Conservation (phyloP, 371 early-diverging fungal genomes). For the Lichtheimia hyalospora region DNA sequence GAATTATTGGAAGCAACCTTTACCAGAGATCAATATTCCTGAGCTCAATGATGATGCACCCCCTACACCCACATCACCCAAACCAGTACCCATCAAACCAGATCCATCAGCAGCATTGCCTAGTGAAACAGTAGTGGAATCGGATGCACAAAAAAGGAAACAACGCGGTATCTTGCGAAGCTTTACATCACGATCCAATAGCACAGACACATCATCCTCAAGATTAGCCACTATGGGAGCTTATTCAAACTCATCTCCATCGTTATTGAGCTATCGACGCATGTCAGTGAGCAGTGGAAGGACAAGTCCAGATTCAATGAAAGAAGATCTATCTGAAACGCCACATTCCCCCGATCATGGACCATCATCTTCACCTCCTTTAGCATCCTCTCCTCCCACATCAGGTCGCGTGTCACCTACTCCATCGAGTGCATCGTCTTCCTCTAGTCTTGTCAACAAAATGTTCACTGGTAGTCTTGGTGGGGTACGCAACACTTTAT, state of each 20-base stretch:
- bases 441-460: slow-evolving; percentile 26
- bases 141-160: slow-evolving; percentile 12
- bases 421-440: slow-evolving; percentile 8
- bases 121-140: slow-evolving; percentile 19
- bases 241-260: background rate
- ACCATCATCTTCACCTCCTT: slow-evolving; percentile 1
- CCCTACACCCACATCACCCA: slow-evolving; percentile 21
- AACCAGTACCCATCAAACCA: slow-evolving; percentile 41
- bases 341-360: slow-evolving; percentile 1
- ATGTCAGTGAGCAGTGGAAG: background rate
- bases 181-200: slow-evolving; percentile 32
- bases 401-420: slow-evolving; percentile 3
- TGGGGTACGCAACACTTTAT: slow-evolving; percentile 32
- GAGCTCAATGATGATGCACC: slow-evolving; percentile 19
- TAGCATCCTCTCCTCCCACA: no score
- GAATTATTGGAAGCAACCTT: slow-evolving; percentile 78
- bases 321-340: background rate
- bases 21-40: slow-evolving; percentile 61
- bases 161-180: slow-evolving; percentile 33
- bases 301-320: slow-evolving; percentile 4
- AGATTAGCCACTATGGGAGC: background rate
- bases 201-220: background rate
- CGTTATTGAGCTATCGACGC: background rate
- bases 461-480: slow-evolving; percentile 22
- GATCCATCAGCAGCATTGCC: slow-evolving; percentile 31